A percentile compares a stretch with the other conserved stretches of the same genome.
phyloP scores from a whole-genome alignment of 2,329 filamentous ascomycete species.

The Pseudopyrenochaeta lycopersici region DNA sequence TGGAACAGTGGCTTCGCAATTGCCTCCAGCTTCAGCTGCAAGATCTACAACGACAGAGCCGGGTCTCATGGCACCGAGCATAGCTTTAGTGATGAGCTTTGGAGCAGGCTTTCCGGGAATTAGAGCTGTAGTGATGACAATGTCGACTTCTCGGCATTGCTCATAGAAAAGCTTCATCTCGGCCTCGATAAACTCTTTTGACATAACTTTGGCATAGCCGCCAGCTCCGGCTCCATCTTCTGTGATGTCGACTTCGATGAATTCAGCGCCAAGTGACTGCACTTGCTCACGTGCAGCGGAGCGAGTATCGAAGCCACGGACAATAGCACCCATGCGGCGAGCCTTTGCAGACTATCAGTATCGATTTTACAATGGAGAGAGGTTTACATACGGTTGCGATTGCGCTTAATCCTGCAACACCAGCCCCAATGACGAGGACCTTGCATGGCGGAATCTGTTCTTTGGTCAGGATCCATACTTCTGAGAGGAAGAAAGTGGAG shows the following conservation, averaged over 20 bases:
- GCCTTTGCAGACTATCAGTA: constrained; percentile 56
- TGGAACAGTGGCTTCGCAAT: constrained; percentile 82
- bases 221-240: constrained; percentile 87
- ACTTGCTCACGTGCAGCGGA: constrained; percentile 89
- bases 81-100: constrained; percentile 82
- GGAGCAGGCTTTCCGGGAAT: constrained; percentile 87
- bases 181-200: constrained; percentile 89
- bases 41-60: constrained; percentile 89
- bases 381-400: constrained; percentile 73
- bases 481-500: neutral
- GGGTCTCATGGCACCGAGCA: constrained; percentile 86
- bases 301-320: constrained; percentile 90
- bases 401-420: constrained; percentile 86
- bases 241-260: constrained; percentile 83
- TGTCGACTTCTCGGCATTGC: constrained; percentile 87
- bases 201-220: constrained; percentile 94
- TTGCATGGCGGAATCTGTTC: constrained; percentile 86
- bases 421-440: constrained; percentile 87
- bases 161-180: constrained; percentile 94
- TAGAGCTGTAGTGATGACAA: constrained; percentile 90
- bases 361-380: neutral
- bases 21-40: constrained; percentile 86
- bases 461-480: constrained; percentile 3
- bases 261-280: constrained; percentile 88
- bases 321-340: constrained; percentile 85